Evolutionary conservation across 768 basidiomycete genomes (phyloP), one percentile per base, ranked within the genome.

Genomic region (Auriscalpium vulgare): DNA sequence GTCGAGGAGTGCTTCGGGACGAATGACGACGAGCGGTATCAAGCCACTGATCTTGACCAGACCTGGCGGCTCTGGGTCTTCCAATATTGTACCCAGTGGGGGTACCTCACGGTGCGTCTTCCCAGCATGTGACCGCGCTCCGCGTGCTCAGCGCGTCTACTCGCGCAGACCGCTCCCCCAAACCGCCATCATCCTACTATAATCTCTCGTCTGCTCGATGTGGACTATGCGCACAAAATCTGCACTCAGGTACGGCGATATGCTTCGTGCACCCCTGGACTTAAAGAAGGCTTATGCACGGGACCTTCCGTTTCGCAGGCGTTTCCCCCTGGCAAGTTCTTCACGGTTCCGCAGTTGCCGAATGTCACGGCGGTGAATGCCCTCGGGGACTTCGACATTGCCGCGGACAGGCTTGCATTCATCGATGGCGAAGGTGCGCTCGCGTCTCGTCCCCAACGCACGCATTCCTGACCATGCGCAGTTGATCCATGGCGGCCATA

Each of bases 51-150:
- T 21, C 71, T 93, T 11, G 75, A 81, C 51, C 81, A 91, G 64
- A 79, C 78, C 1, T 97, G 95, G 95, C 81, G 92, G 36, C 69
- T 84, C 13, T 98, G 95, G 95, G 63, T 74, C 7, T 97, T 93
- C 77, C 95, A 92, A 72, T 89, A 90, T 56, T 95, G 92, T 73
- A 93, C 91, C 0, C 82, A 95, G 65, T 97, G 95, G 95, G 95
- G 94, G 2, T 99, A 91, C 70, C 94, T 95, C 68, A 84, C 78
- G 29, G 91, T 88, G 63, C 37, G 81, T 56, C 9, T 34, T 19
- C 16, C 34, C 16, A n/a, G 4, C 14, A 16, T 29, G 29, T 29
- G 29, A 29, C 29, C 29, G 29, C 29, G 29, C 29, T 2, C 29
- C 14, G 21, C 11, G 19, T 34, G 49, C 49, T 51, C 38, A 55